These are phyloP conservation scores for Camelina neglecta DNA, from an alignment of 345 rosid genomes.

Conservation along the genomic window DNA sequence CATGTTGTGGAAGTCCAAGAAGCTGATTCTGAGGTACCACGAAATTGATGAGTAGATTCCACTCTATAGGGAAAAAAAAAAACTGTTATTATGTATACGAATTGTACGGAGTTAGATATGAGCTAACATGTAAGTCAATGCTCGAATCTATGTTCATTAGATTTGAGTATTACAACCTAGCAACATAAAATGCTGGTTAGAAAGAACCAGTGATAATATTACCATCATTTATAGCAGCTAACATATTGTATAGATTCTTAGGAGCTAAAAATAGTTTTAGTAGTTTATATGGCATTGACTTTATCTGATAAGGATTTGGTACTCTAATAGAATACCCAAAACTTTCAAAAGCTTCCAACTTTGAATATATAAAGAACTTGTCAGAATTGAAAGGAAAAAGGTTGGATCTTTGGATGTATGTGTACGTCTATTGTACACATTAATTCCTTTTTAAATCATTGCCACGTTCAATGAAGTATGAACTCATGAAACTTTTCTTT, in stretches of 20 bases:
- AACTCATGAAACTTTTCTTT: constrained; percentile 28
- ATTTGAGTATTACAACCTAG: constrained; percentile 5
- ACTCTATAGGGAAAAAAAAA: constrained; percentile 16
- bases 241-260: constrained; percentile 1
- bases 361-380: neutral
- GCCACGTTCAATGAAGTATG: constrained; percentile 34
- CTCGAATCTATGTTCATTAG: constrained; percentile 21
- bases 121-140: constrained; percentile 24
- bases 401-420: constrained; percentile 24
- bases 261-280: neutral
- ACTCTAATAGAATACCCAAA: constrained; percentile 2
- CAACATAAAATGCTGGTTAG: constrained; percentile 17
- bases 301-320: constrained; percentile 3
- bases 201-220: neutral
- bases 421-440: constrained; percentile 5
- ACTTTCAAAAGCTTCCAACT: constrained; percentile 3
- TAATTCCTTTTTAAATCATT: neutral
- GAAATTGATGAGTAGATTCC: constrained; percentile 25
- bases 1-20: constrained; percentile 31
- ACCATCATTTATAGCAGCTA: constrained; percentile 7
- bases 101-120: constrained; percentile 1
- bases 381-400: neutral
- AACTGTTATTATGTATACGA: constrained; percentile 16
- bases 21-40: constrained; percentile 38
- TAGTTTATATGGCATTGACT: constrained; percentile 5